A percentile compares a stretch with the other conserved stretches of the same genome.
phyloP scores from a whole-genome alignment of 2,329 filamentous ascomycete genomes.

The Cladosporium sp. region DNA sequence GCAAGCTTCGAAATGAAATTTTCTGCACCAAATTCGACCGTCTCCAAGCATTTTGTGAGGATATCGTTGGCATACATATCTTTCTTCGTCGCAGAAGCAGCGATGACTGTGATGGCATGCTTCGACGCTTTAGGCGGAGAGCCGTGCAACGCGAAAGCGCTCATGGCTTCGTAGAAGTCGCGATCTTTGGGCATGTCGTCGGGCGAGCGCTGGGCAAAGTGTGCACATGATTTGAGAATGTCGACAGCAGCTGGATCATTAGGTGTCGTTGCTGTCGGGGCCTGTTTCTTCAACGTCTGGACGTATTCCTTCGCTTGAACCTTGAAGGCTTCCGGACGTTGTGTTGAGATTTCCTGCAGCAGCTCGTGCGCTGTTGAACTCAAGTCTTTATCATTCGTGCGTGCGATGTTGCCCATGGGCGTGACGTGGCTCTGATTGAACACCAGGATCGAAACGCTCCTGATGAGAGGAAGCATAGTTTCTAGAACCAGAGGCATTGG shows the following conservation, averaged over 20 bases:
- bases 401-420: conserved; percentile 83
- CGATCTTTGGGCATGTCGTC: conserved; percentile 79
- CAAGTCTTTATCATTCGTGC: conserved; percentile 77
- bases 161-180: conserved; percentile 78
- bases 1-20: conserved; percentile 75
- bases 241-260: conserved; percentile 80
- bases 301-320: conserved; percentile 90
- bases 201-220: conserved; percentile 84
- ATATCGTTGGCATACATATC: conserved; percentile 86
- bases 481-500: conserved; percentile 67
- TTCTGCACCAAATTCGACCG: conserved; percentile 70
- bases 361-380: conserved; percentile 82
- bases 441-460: conserved; percentile 78
- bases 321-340: conserved; percentile 87
- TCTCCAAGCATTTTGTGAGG: conserved; percentile 71
- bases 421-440: conserved; percentile 95
- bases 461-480: conserved; percentile 78
- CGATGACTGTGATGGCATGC: conserved; percentile 87
- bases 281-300: conserved; percentile 78
- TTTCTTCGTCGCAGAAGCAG: conserved; percentile 74
- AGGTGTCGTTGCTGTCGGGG: conserved; percentile 66
- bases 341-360: conserved; percentile 86
- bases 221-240: conserved; percentile 89
- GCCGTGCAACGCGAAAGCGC: conserved; percentile 80
- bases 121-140: conserved; percentile 82